Conservation (phyloP, 345 rosid species). For the Limnanthes douglasii region DNA sequence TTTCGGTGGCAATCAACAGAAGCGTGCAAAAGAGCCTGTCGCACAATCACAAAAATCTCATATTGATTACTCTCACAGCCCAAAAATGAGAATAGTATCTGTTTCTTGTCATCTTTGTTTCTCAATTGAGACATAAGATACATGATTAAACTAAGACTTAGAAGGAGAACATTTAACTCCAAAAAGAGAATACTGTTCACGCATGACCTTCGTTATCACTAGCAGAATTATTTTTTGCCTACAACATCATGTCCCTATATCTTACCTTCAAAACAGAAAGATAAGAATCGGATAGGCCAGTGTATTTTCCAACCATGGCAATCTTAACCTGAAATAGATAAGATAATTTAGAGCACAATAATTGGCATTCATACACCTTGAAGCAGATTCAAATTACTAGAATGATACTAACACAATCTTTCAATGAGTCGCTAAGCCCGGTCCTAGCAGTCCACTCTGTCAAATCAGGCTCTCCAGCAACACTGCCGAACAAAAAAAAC, state of each 20-base stretch:
- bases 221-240: too few species aligned
- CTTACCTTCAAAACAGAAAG: slow-evolving; percentile 64
- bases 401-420: slow-evolving; percentile 39
- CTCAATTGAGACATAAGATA: slow-evolving; percentile 1
- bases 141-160: background rate
- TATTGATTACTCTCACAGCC: slow-evolving; percentile 2
- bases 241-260: slow-evolving; percentile 5
- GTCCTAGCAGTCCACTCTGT: slow-evolving; percentile 78
- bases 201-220: too few species aligned
- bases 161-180: background rate
- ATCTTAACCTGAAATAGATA: slow-evolving; percentile 42
- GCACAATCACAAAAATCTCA: slow-evolving; percentile 9
- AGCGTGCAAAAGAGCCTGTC: slow-evolving; percentile 79
- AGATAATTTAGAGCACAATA: slow-evolving; percentile 3
- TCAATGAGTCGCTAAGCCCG: slow-evolving; percentile 53
- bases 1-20: slow-evolving; percentile 61
- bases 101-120: background rate
- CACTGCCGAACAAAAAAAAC: slow-evolving; percentile 28
- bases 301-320: slow-evolving; percentile 78
- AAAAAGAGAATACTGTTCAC: too few species aligned
- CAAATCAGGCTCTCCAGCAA: slow-evolving; percentile 42
- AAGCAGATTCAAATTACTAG: background rate
- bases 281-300: slow-evolving; percentile 62
- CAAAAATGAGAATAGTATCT: background rate
- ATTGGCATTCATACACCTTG: background rate